Conservation (phyloP, 192 early-diverging fungal species). For the Coemansia sp. region DNA sequence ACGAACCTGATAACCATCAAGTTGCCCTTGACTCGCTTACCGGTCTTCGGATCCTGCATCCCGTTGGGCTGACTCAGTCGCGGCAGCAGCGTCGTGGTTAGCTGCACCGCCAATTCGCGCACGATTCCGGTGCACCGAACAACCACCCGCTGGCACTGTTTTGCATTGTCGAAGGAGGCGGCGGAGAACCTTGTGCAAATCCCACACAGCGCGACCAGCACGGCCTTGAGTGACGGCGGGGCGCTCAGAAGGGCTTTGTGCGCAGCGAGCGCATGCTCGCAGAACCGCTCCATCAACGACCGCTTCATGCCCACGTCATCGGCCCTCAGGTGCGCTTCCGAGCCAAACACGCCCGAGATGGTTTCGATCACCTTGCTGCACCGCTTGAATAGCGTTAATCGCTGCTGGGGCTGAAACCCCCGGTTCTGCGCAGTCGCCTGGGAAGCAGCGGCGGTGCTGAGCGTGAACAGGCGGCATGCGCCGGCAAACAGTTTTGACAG, state of each 20-base stretch:
- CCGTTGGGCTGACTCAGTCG: background rate
- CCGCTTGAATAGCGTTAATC: conserved; percentile 7
- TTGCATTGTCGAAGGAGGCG: conserved; percentile 20
- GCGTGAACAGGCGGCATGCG: conserved; percentile 16
- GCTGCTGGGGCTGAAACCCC: background rate
- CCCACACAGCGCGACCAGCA: conserved; percentile 31
- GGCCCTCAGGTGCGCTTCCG: conserved; percentile 15
- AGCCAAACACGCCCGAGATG: conserved; percentile 21
- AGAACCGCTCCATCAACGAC: conserved; percentile 24
- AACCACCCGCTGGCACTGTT: conserved; percentile 21
- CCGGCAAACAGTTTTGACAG: conserved; percentile 26
- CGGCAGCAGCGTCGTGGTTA: background rate
- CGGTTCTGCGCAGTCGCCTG: conserved; percentile 3
- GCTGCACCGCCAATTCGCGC: conserved; percentile 16
- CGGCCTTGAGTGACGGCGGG: conserved; percentile 33
- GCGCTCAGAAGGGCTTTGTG: conserved; percentile 26
- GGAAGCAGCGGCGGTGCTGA: conserved; percentile 6
- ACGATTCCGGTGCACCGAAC: conserved; percentile 25
- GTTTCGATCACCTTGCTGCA: conserved; percentile 19
- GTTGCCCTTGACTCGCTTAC: conserved; percentile 19
- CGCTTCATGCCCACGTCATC: conserved; percentile 29
- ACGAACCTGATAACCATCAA: conserved; percentile 41
- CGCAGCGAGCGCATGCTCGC: conserved; percentile 10
- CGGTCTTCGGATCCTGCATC: conserved; percentile 14
- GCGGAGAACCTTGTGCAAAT: conserved; percentile 17